Percentiles rank a stretch among this genome's conserved stretches.
Conservation (phyloP, 2,329 filamentous ascomycete species). For the Sporothrix mexicana region DNA sequence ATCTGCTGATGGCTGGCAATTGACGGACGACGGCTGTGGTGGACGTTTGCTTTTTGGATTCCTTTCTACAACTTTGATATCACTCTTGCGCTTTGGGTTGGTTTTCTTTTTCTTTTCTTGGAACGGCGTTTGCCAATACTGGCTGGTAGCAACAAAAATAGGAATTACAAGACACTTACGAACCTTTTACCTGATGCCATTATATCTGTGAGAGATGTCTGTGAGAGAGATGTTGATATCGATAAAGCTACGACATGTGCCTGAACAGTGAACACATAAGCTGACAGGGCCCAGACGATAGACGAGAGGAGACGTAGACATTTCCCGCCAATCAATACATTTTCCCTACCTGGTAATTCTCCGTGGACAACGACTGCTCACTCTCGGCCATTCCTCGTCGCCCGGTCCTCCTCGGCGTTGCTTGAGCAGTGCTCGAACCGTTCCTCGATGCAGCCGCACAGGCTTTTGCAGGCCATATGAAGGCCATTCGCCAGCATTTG, state of each 20-base stretch:
- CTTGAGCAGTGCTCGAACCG: no score
- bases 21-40: background rate
- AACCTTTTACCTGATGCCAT: background rate
- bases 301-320: no score
- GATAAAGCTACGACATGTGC: no score
- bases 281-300: no score
- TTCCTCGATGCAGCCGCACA: slow-evolving; percentile 4
- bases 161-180: slow-evolving; percentile 4
- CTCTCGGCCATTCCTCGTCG: no score
- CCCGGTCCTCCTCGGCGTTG: no score
- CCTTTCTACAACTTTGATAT: slow-evolving; percentile 19
- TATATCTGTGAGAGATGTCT: no score
- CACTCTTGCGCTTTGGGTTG: slow-evolving; percentile 3
- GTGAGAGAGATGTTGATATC: background rate
- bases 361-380: no score
- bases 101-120: background rate
- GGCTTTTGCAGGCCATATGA: background rate
- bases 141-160: background rate
- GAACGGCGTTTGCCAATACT: slow-evolving; percentile 1
- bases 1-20: no score
- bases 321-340: no score
- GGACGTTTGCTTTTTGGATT: background rate
- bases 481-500: background rate
- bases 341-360: no score
- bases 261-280: no score